Percentiles rank a stretch among this genome's conserved stretches.
Evolutionary conservation across 1,139 yeast species (phyloP).

Genomic region (Geotrichum bryndzae): DNA sequence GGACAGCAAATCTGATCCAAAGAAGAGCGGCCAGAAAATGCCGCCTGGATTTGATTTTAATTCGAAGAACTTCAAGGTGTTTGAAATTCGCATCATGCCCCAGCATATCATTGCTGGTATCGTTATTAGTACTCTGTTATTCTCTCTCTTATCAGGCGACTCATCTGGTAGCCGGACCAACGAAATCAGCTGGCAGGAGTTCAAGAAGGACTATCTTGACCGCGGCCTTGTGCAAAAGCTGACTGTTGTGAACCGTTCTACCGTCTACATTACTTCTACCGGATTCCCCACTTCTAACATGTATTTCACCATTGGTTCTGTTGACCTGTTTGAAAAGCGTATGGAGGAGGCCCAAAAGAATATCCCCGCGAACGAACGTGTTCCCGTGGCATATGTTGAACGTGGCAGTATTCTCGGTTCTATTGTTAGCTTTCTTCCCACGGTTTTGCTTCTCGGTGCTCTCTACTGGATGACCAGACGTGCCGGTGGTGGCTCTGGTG

Average conservation of each 20-base stretch:
- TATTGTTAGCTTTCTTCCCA: conserved; percentile 74
- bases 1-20: conserved; percentile 2
- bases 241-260: conserved; percentile 54
- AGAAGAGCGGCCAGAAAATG: conserved; percentile 15
- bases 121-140: conserved; percentile 25
- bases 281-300: conserved; percentile 31
- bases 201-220: conserved; percentile 73
- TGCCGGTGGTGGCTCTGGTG: conserved; percentile 50
- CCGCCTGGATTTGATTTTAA: conserved; percentile 24
- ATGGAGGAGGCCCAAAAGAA: conserved; percentile 68
- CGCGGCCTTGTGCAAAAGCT: conserved; percentile 76
- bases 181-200: conserved; percentile 80
- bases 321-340: conserved; percentile 84
- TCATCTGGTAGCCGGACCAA: conserved; percentile 33
- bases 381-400: conserved; percentile 76
- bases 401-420: conserved; percentile 61
- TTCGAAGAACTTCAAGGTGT: conserved; percentile 20
- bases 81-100: conserved; percentile 26
- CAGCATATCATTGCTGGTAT: conserved; percentile 32
- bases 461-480: conserved; percentile 51
- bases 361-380: conserved; percentile 57
- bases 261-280: conserved; percentile 15
- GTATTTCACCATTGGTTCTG: conserved; percentile 80
- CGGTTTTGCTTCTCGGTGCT: conserved; percentile 76
- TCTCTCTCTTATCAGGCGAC: conserved; percentile 31